phyloP scores from a whole-genome alignment of 2,329 filamentous ascomycete genomes.

The Metarhizium brunneum region DNA sequence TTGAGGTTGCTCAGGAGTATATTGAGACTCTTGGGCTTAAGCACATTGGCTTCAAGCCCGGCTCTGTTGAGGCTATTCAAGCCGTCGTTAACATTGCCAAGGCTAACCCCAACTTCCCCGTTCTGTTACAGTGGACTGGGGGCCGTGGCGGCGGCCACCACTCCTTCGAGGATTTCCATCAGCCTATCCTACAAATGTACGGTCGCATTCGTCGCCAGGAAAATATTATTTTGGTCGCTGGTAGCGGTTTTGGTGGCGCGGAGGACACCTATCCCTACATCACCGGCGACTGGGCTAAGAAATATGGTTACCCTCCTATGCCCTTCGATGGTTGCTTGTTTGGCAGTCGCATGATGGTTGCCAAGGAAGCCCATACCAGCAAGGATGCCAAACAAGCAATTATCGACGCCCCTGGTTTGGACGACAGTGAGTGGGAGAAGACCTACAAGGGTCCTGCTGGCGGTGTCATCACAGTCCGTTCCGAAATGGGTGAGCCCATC shows the following conservation, averaged over 20 bases:
- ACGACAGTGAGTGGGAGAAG: constrained; percentile 80
- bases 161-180: constrained; percentile 92
- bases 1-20: constrained; percentile 88
- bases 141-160: constrained; percentile 90
- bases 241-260: constrained; percentile 82
- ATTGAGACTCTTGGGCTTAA: constrained; percentile 88
- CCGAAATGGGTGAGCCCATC: constrained; percentile 98
- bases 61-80: constrained; percentile 81
- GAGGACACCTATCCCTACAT: constrained; percentile 91
- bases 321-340: constrained; percentile 89
- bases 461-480: constrained; percentile 91
- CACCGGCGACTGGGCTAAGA: constrained; percentile 79
- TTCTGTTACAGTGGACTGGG: constrained; percentile 90
- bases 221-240: constrained; percentile 83
- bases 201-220: constrained; percentile 73
- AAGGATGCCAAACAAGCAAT: constrained; percentile 84
- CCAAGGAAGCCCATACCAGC: constrained; percentile 85
- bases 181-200: constrained; percentile 87
- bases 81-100: constrained; percentile 86
- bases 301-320: constrained; percentile 84
- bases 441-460: constrained; percentile 87
- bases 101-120: constrained; percentile 88
- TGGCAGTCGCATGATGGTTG: constrained; percentile 89
- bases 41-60: constrained; percentile 91
- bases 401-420: constrained; percentile 72